A percentile compares a stretch with the other conserved stretches of the same genome.
Conservation (phyloP, 192 early-diverging fungal genomes). For the Linnemannia schmuckeri region DNA sequence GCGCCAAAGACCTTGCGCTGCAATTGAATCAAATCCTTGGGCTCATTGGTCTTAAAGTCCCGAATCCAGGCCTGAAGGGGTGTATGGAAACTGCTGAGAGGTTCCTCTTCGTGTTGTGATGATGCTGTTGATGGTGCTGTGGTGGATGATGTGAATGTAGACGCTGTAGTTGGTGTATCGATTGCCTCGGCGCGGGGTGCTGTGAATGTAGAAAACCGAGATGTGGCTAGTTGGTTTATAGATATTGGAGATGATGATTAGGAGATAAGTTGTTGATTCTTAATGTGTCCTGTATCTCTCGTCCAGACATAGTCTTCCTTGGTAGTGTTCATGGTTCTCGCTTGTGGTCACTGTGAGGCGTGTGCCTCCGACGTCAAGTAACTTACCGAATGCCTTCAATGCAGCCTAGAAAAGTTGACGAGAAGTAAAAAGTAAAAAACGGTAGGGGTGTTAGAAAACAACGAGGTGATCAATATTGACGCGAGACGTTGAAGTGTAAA, state of each 20-base stretch:
- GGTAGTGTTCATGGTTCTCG: not conserved
- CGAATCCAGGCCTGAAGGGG: conserved; percentile 81
- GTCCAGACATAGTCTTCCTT: not conserved
- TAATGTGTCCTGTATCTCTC: not conserved
- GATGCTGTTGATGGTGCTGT: not conserved
- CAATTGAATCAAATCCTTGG: conserved; percentile 79
- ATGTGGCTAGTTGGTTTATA: conserved; percentile 1
- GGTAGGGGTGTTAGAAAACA: not conserved
- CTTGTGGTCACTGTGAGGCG: not conserved
- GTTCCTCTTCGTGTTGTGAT: not conserved
- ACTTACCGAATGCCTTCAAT: conserved; percentile 40
- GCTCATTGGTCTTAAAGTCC: conserved; percentile 80
- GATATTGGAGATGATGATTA: not conserved
- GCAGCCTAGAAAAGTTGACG: conserved; percentile 2
- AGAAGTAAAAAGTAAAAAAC: not conserved
- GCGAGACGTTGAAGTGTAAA: not conserved
- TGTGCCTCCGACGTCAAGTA: no score
- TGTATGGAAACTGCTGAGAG: conserved; percentile 45
- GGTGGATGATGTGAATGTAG: not conserved
- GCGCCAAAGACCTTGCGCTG: conserved; percentile 81
- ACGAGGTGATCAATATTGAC: not conserved
- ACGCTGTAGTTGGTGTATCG: conserved; percentile 8
- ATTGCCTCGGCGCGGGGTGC: conserved; percentile 34
- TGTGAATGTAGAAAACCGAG: conserved; percentile 49
- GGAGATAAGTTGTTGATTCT: not conserved